These are phyloP conservation scores for Erigeron canadensis DNA, from an alignment of 129 eudicot genomes.

Conservation along the genomic window DNA sequence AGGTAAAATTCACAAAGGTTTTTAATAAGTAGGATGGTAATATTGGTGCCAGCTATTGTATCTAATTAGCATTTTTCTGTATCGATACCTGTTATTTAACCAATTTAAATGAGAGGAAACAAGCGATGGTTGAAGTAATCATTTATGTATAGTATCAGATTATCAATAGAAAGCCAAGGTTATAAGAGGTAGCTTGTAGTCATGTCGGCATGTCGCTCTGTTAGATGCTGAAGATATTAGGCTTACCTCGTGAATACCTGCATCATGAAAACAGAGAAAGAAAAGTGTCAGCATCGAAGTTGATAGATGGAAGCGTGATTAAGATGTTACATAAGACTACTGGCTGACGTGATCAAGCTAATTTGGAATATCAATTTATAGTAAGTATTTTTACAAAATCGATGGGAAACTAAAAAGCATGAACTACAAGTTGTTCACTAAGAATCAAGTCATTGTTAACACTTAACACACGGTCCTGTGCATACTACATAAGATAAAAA, in stretches of 20 bases:
- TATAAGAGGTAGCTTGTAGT: background rate
- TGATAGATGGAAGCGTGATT: background rate
- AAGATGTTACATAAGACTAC: background rate
- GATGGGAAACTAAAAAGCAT: too few relatives aligned
- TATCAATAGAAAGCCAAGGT: background rate
- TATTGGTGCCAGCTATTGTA: background rate
- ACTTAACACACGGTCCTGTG: too few relatives aligned
- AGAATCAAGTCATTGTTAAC: too few relatives aligned
- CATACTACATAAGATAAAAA: too few relatives aligned
- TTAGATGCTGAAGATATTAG: background rate
- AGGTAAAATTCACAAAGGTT: background rate
- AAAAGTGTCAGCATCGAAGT: slow-evolving; percentile 2
- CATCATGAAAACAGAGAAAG: background rate
- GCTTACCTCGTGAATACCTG: slow-evolving; percentile 24
- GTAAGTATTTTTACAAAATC: too few relatives aligned
- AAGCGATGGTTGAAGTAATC: background rate
- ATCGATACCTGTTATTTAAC: background rate
- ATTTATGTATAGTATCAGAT: too few relatives aligned
- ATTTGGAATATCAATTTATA: background rate
- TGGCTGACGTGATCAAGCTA: background rate
- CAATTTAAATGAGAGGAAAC: background rate
- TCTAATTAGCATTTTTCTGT: background rate
- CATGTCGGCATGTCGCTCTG: slow-evolving; percentile 12
- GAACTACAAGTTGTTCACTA: too few relatives aligned
- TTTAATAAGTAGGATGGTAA: background rate